phyloP scores from a whole-genome alignment of 306 rosid genomes.

The Biancaea sappan region DNA sequence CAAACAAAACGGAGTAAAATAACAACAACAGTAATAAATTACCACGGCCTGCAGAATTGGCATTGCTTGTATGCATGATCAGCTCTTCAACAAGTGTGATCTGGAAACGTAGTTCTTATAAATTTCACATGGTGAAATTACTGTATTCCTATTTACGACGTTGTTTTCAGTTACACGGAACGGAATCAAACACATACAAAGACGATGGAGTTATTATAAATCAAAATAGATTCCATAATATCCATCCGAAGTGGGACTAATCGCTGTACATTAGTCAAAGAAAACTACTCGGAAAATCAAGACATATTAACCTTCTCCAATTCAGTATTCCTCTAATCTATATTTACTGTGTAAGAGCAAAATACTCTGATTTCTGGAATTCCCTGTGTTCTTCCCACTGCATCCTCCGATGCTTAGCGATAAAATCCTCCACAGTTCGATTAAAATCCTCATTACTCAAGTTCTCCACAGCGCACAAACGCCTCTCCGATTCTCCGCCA shows the following conservation, averaged over 20 bases:
- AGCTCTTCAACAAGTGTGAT: neutral
- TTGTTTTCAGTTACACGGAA: neutral
- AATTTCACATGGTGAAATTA: no score
- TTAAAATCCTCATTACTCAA: conserved; percentile 75
- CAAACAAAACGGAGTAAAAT: neutral
- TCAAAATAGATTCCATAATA: neutral
- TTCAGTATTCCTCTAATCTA: neutral
- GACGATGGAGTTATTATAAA: neutral
- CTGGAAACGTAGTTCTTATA: neutral
- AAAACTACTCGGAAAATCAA: neutral
- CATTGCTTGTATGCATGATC: neutral
- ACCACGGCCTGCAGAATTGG: no score
- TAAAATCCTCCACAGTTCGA: conserved; percentile 55
- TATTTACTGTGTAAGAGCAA: conserved; percentile 1
- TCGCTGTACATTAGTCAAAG: conserved; percentile 11
- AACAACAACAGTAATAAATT: neutral
- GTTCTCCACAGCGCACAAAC: conserved; percentile 37
- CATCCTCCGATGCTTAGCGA: conserved; percentile 50
- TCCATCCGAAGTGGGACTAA: neutral
- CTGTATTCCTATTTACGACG: conserved; percentile 14
- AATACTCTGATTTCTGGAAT: conserved; percentile 17
- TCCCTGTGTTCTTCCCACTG: conserved; percentile 39
- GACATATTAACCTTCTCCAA: neutral
- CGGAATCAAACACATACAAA: neutral
- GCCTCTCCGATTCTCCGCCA: conserved; percentile 17